Evolutionary conservation across 108 stramenopile species (phyloP).

Genomic region (Pelagomonas calceolata): DNA sequence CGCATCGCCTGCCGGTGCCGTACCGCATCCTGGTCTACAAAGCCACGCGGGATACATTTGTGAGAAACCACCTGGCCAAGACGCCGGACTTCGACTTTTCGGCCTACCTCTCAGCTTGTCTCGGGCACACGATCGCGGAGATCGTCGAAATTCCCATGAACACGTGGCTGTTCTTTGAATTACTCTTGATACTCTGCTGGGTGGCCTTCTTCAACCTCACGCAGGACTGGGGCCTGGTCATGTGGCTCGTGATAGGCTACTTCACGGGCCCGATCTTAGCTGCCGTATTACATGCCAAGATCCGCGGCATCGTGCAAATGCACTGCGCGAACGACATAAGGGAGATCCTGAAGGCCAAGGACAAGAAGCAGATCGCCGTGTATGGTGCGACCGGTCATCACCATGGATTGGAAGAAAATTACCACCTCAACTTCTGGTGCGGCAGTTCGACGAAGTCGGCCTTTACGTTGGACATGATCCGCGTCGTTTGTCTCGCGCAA

Average conservation of each 20-base stretch:
- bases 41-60: too few species aligned
- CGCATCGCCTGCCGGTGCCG: too few species aligned
- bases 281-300: not conserved
- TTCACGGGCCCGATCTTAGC: not conserved
- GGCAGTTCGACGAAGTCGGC: not conserved
- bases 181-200: too few species aligned
- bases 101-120: not conserved
- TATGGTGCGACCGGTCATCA: too few species aligned
- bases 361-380: too few species aligned
- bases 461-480: not conserved
- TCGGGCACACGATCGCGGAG: not conserved
- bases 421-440: not conserved
- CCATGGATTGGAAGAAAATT: not conserved
- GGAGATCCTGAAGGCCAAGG: not conserved
- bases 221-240: not conserved
- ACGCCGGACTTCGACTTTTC: not conserved
- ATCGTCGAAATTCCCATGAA: not conserved
- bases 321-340: not conserved
- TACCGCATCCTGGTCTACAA: too few species aligned
- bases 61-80: too few species aligned
- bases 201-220: too few species aligned
- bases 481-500: not conserved
- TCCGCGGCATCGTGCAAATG: not conserved
- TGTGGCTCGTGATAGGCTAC: not conserved
- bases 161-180: not conserved